A percentile compares a stretch with the other conserved stretches of the same genome.
These are phyloP conservation scores for Hypsizygus marmoreus DNA, from an alignment of 768 basidiomycete genomes.

Conservation along the genomic window DNA sequence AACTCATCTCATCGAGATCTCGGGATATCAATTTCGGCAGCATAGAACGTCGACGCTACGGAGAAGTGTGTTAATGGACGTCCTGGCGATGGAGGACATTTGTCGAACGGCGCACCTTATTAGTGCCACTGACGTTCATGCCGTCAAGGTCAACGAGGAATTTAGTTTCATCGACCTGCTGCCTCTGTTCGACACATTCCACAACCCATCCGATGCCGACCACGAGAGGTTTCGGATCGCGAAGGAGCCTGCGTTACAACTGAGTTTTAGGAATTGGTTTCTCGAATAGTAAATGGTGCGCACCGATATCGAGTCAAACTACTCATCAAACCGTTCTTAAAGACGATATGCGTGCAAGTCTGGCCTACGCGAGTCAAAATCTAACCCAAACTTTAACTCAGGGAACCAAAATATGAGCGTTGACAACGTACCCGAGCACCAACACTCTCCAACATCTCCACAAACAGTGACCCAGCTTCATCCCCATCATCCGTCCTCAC, in stretches of 20 bases:
- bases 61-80: conserved; percentile 6
- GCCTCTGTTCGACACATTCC: conserved; percentile 73
- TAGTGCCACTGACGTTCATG: conserved; percentile 56
- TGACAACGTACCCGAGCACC: conserved; percentile 77
- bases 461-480: conserved; percentile 78
- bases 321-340: conserved; percentile 77
- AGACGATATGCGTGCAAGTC: conserved; percentile 83
- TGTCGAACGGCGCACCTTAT: conserved; percentile 50
- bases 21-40: conserved; percentile 60
- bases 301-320: conserved; percentile 76
- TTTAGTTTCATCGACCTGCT: conserved; percentile 61
- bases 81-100: not conserved
- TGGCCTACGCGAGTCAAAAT: conserved; percentile 67
- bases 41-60: conserved; percentile 73
- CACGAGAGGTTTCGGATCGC: conserved; percentile 70
- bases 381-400: no score
- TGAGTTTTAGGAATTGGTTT: no score
- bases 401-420: no score
- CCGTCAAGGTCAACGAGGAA: conserved; percentile 68
- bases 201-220: conserved; percentile 92
- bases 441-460: conserved; percentile 77
- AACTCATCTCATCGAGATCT: conserved; percentile 21
- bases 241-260: conserved; percentile 51
- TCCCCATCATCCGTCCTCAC: conserved; percentile 84
- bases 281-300: conserved; percentile 17